phyloP scores from a whole-genome alignment of 768 basidiomycete species.

The Mycena galopus region DNA sequence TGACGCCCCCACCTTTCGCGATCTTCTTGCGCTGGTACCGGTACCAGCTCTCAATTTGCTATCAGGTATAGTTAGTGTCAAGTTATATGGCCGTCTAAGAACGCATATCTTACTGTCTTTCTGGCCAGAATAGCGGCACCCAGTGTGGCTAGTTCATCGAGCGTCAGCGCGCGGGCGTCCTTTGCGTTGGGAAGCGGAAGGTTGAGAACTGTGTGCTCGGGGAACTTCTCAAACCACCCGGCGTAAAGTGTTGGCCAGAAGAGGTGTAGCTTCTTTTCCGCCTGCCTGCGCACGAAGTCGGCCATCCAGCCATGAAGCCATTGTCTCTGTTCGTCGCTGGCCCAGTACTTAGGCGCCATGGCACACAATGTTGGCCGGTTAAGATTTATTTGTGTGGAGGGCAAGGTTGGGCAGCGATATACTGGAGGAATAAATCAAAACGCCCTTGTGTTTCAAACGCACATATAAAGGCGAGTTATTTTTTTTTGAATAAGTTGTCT shows the following conservation, averaged over 20 bases:
- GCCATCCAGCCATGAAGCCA: neutral
- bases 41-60: slow-evolving; percentile 20
- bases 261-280: neutral
- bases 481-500: no score
- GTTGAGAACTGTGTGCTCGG: neutral
- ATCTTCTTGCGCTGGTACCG: neutral
- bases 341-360: slow-evolving; percentile 8
- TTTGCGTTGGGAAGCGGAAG: neutral
- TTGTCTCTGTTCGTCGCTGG: neutral
- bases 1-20: neutral
- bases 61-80: neutral
- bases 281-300: slow-evolving; percentile 15
- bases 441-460: no score
- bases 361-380: neutral
- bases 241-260: slow-evolving; percentile 7
- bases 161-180: neutral
- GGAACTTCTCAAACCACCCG: neutral
- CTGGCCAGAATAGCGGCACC: neutral
- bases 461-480: no score
- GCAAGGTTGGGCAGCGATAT: neutral
- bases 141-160: neutral
- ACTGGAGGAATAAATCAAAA: no score
- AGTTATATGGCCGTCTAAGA: neutral
- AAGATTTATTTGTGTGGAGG: neutral
- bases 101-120: neutral